These are phyloP conservation scores for Clonostachys byssicola DNA, from an alignment of 2,329 filamentous ascomycete genomes.

Conservation along the genomic window DNA sequence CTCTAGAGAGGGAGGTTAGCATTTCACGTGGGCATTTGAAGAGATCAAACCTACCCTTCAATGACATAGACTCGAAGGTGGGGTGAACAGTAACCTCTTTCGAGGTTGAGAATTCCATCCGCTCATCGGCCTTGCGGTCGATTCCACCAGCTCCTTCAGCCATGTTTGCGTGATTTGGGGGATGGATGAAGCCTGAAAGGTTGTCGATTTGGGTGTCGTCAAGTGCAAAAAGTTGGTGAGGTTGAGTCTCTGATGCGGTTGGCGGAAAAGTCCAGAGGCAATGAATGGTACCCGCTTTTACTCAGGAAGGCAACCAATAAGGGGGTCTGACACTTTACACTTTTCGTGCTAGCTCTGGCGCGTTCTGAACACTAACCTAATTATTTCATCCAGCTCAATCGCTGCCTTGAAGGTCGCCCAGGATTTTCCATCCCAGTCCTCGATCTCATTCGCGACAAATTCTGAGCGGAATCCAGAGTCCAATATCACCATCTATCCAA, in stretches of 20 bases:
- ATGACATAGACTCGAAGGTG: slow-evolving; percentile 91
- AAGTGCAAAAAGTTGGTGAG: too few species aligned
- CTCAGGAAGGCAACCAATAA: too few species aligned
- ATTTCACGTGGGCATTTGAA: neutral
- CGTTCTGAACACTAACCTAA: too few species aligned
- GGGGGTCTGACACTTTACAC: too few species aligned
- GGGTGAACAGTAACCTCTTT: slow-evolving; percentile 96
- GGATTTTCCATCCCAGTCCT: neutral
- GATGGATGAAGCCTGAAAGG: neutral
- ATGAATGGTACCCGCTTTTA: too few species aligned
- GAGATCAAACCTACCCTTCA: slow-evolving; percentile 60
- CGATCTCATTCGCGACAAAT: too few species aligned
- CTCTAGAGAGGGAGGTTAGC: slow-evolving; percentile 42
- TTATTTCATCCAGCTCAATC: too few species aligned
- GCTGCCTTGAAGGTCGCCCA: neutral
- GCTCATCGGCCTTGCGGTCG: slow-evolving; percentile 90
- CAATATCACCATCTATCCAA: neutral
- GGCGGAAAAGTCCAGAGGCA: too few species aligned
- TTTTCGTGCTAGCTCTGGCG: too few species aligned
- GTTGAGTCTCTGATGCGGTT: too few species aligned
- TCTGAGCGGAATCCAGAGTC: neutral
- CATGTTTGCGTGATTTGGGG: slow-evolving; percentile 52
- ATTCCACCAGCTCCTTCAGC: slow-evolving; percentile 73
- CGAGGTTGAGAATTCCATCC: slow-evolving; percentile 97
- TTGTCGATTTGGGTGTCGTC: too few species aligned